Conservation (phyloP, 345 rosid species). For the Citrus australasica region DNA sequence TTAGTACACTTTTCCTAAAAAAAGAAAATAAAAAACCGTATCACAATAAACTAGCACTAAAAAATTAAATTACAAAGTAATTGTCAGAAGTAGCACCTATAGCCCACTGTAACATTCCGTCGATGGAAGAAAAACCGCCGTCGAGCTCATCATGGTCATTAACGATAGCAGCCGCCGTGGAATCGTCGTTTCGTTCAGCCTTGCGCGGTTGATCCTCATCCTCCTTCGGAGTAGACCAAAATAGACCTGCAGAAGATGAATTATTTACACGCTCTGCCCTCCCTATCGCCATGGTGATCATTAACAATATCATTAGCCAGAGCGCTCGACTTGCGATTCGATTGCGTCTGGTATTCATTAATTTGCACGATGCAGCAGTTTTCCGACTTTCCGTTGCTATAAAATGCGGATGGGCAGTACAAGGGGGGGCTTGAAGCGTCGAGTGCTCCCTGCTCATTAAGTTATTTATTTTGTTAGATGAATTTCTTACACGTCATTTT, state of each 20-base stretch:
- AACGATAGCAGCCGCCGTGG: slow-evolving; percentile 36
- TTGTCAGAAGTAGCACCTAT: slow-evolving; percentile 44
- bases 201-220: slow-evolving; percentile 54
- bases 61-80: neutral
- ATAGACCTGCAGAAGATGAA: slow-evolving; percentile 37
- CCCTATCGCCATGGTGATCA: slow-evolving; percentile 12
- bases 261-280: slow-evolving; percentile 41
- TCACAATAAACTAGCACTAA: neutral
- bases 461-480: neutral
- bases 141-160: slow-evolving; percentile 56
- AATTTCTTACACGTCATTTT: slow-evolving; percentile 19
- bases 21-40: too few relatives aligned
- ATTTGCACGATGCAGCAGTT: neutral
- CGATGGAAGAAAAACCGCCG: slow-evolving; percentile 90
- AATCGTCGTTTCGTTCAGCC: slow-evolving; percentile 34
- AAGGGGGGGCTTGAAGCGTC: too few relatives aligned
- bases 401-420: too few relatives aligned
- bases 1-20: neutral
- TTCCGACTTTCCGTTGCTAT: too few relatives aligned
- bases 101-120: slow-evolving; percentile 96
- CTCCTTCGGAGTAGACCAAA: slow-evolving; percentile 69
- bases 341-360: slow-evolving; percentile 5
- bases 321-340: neutral
- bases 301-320: slow-evolving; percentile 6
- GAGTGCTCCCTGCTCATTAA: too few relatives aligned